Conservation (phyloP, 2,329 filamentous ascomycete species). For the Pestalotiopsis sp. region DNA sequence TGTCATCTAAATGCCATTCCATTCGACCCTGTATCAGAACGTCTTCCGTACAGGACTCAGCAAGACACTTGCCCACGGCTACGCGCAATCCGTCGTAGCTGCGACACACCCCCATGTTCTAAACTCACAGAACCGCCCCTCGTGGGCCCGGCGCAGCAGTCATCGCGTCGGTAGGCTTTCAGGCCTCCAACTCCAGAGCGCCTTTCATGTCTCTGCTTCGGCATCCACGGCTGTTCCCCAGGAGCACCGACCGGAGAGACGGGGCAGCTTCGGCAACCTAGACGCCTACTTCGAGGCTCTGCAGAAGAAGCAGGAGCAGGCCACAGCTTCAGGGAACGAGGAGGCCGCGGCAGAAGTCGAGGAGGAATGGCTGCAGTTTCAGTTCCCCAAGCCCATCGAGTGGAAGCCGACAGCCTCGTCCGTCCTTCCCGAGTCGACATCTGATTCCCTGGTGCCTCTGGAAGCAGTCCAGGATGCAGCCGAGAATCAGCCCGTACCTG, state of each 20-base stretch:
- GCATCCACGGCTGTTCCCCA: slow-evolving; percentile 52
- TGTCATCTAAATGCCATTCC: slow-evolving; percentile 88
- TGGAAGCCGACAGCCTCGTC: slow-evolving; percentile 72
- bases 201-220: slow-evolving; percentile 67
- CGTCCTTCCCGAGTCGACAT: slow-evolving; percentile 58
- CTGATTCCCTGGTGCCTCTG: slow-evolving; percentile 46
- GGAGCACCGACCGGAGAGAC: slow-evolving; percentile 60
- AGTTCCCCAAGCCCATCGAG: slow-evolving; percentile 85
- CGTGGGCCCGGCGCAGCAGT: slow-evolving; percentile 62
- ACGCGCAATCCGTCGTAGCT: slow-evolving; percentile 96
- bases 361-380: slow-evolving; percentile 88
- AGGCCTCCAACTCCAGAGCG: slow-evolving; percentile 74
- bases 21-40: slow-evolving; percentile 70
- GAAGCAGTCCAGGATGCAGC: slow-evolving; percentile 32
- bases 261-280: slow-evolving; percentile 64
- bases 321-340: slow-evolving; percentile 49
- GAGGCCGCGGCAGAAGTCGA: slow-evolving; percentile 58
- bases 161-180: slow-evolving; percentile 58
- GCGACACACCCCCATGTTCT: slow-evolving; percentile 80
- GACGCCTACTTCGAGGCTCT: slow-evolving; percentile 92
- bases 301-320: slow-evolving; percentile 61
- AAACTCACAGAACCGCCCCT: slow-evolving; percentile 72
- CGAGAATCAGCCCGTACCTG: slow-evolving; percentile 40
- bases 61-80: slow-evolving; percentile 96
- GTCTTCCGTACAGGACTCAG: slow-evolving; percentile 97